Conservation (phyloP, 2,329 filamentous ascomycete species). For the Pseudomassariella vexata region DNA sequence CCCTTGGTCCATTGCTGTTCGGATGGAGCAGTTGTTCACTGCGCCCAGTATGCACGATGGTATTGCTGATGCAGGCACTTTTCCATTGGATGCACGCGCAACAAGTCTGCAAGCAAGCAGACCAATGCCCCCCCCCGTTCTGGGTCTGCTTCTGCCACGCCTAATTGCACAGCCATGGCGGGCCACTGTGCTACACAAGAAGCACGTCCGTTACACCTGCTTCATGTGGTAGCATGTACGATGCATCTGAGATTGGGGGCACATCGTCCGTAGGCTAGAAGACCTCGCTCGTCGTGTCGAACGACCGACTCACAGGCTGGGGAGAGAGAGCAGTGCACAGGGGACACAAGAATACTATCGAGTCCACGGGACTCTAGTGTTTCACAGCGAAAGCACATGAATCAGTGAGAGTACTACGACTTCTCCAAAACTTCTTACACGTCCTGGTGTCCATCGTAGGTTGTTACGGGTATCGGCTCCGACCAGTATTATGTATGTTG, state of each 20-base stretch:
- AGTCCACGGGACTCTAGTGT: conserved; percentile 8
- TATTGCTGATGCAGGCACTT: too few species aligned
- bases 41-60: too few species aligned
- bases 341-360: conserved; percentile 6
- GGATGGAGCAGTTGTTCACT: too few species aligned
- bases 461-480: too few species aligned
- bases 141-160: conserved; percentile 9
- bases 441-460: too few species aligned
- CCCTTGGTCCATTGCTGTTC: too few species aligned
- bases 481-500: too few species aligned
- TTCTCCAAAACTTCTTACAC: too few species aligned
- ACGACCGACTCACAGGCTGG: too few species aligned
- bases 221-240: conserved; percentile 22
- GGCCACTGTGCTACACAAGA: conserved; percentile 15
- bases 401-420: too few species aligned
- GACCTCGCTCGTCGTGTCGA: not conserved
- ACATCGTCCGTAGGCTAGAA: not conserved
- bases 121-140: conserved; percentile 3
- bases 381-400: conserved; percentile 8
- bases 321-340: not conserved
- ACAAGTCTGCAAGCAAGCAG: too few species aligned
- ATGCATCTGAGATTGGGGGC: conserved; percentile 15
- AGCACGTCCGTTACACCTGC: conserved; percentile 19
- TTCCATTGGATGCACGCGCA: too few species aligned
- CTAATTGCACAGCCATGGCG: conserved; percentile 12